Conservation (phyloP, 768 basidiomycete species). For the Tulasnella sp. region DNA sequence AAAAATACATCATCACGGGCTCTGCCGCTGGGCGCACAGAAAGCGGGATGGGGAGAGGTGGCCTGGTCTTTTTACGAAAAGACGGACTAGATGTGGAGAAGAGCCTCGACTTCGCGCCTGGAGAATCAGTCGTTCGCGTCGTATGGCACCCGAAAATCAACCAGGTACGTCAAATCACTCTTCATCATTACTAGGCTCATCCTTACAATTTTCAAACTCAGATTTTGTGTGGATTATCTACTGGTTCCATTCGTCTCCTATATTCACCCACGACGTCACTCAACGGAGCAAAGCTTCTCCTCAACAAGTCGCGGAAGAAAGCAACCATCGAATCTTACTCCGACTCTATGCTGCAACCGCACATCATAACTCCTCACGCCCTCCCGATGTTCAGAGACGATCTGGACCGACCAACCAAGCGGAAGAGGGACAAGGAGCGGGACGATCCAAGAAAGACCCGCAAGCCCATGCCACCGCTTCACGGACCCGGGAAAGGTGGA, state of each 20-base stretch:
- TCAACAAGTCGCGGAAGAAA: slow-evolving; percentile 78
- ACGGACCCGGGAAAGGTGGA: slow-evolving; percentile 89
- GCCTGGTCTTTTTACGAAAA: slow-evolving; percentile 67
- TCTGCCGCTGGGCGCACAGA: slow-evolving; percentile 64
- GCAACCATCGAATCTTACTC: slow-evolving; percentile 85
- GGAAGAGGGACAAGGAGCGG: slow-evolving; percentile 85
- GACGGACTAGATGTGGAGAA: slow-evolving; percentile 63
- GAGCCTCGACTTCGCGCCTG: slow-evolving; percentile 44
- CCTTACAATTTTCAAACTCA: slow-evolving; percentile 36
- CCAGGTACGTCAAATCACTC: slow-evolving; percentile 57
- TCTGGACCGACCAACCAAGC: slow-evolving; percentile 51
- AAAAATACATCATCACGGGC: slow-evolving; percentile 83
- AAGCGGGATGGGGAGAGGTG: slow-evolving; percentile 44
- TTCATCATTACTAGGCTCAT: background rate
- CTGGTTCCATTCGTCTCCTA: slow-evolving; percentile 80
- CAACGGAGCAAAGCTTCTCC: slow-evolving; percentile 86
- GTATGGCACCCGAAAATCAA: slow-evolving; percentile 97
- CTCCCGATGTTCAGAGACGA: slow-evolving; percentile 90
- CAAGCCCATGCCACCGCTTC: slow-evolving; percentile 87
- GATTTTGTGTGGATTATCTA: slow-evolving; percentile 85
- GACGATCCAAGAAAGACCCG: slow-evolving; percentile 87
- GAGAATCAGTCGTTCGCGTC: slow-evolving; percentile 68
- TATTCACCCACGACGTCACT: slow-evolving; percentile 88
- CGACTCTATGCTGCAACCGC: slow-evolving; percentile 74
- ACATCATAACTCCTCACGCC: slow-evolving; percentile 89